These are phyloP conservation scores for Xeromyces bisporus DNA, from an alignment of 495 filamentous ascomycete genomes.

Conservation along the genomic window DNA sequence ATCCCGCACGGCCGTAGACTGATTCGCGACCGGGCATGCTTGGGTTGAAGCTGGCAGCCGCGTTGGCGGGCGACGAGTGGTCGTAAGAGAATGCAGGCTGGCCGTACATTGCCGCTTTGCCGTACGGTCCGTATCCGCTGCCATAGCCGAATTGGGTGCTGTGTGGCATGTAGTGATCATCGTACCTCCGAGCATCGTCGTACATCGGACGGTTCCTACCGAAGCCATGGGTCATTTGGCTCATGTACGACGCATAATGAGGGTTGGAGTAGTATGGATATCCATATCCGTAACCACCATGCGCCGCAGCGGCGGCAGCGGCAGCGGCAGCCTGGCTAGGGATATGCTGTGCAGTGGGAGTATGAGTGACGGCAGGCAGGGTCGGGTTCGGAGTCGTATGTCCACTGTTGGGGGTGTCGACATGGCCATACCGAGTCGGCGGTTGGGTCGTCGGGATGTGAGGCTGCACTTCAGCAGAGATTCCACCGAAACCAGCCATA, in stretches of 20 bases:
- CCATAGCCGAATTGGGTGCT: slow-evolving; percentile 47
- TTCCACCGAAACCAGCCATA: slow-evolving; percentile 44
- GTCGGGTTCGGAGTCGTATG: slow-evolving; percentile 79
- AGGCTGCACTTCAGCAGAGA: slow-evolving; percentile 53
- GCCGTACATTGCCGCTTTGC: slow-evolving; percentile 66
- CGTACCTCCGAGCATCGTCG: slow-evolving; percentile 38
- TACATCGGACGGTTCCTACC: slow-evolving; percentile 37
- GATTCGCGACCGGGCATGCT: slow-evolving; percentile 48
- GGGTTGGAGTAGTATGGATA: slow-evolving; percentile 71
- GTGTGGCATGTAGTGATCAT: slow-evolving; percentile 38
- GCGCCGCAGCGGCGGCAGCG: slow-evolving; percentile 20
- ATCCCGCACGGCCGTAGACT: slow-evolving; percentile 62
- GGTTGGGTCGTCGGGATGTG: slow-evolving; percentile 56
- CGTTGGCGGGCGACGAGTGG: slow-evolving; percentile 54
- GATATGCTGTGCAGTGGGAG: slow-evolving; percentile 45
- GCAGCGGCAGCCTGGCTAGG: too few species aligned
- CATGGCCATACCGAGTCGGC: slow-evolving; percentile 49
- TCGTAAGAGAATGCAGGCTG: slow-evolving; percentile 71
- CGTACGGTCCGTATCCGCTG: slow-evolving; percentile 59
- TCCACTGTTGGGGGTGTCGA: slow-evolving; percentile 66
- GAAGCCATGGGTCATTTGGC: slow-evolving; percentile 41
- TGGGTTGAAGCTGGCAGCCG: slow-evolving; percentile 54
- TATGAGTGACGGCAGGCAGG: slow-evolving; percentile 47
- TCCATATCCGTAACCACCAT: slow-evolving; percentile 40
- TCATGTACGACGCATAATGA: slow-evolving; percentile 68